A percentile compares a stretch with the other conserved stretches of the same genome.
These are phyloP conservation scores for Gautieria morchelliformis DNA, from an alignment of 768 basidiomycete genomes.

Conservation along the genomic window DNA sequence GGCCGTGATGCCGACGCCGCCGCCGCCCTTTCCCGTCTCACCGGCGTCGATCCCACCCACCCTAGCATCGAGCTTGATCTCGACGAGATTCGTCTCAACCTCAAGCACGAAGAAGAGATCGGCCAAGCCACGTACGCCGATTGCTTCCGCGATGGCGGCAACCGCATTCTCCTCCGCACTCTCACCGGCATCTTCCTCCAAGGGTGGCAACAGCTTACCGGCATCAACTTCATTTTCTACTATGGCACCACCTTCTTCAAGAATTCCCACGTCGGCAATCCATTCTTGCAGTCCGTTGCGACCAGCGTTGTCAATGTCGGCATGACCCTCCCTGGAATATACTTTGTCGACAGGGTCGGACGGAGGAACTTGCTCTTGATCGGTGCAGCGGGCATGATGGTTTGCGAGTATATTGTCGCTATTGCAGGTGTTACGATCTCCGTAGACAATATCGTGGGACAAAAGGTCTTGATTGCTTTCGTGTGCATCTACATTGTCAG, in stretches of 20 bases:
- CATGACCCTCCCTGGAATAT: conserved; percentile 76
- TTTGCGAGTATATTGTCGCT: conserved; percentile 79
- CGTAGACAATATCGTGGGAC: conserved; percentile 42
- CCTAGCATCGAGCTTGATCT: conserved; percentile 44
- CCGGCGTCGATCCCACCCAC: conserved; percentile 39
- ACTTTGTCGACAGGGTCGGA: conserved; percentile 72
- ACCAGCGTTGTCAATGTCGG: conserved; percentile 70
- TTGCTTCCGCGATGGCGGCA: conserved; percentile 38
- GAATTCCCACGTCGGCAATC: conserved; percentile 42
- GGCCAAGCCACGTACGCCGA: conserved; percentile 58
- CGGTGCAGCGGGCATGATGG: conserved; percentile 73
- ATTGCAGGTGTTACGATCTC: conserved; percentile 47
- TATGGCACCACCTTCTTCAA: conserved; percentile 62
- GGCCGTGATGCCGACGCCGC: conserved; percentile 52
- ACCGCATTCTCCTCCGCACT: conserved; percentile 65
- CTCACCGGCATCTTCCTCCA: conserved; percentile 78
- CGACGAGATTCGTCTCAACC: conserved; percentile 47
- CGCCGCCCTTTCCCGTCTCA: conserved; percentile 51
- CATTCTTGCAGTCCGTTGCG: conserved; percentile 56
- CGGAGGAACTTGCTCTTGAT: conserved; percentile 71
- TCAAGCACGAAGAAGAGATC: conserved; percentile 50
- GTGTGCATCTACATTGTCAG: conserved; percentile 40
- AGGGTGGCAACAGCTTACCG: conserved; percentile 71
- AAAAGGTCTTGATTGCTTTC: conserved; percentile 53
- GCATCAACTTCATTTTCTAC: conserved; percentile 72